Evolutionary conservation across 1,284 basidiomycete genomes (phyloP), one percentile per base, ranked within the genome.

Genomic region (Puccinia triticina): DNA sequence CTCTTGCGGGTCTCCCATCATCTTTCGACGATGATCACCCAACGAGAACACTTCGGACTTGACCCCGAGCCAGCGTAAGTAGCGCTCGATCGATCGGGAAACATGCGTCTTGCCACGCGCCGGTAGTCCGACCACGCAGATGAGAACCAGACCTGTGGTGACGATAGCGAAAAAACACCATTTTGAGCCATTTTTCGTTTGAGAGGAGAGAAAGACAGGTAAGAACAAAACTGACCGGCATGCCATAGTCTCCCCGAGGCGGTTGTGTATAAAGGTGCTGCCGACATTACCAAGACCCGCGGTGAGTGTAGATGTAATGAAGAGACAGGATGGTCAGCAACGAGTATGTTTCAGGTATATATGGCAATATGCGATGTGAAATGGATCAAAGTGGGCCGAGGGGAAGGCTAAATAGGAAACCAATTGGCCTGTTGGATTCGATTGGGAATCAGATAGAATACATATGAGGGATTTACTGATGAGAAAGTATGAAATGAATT

Each of bases 21-120:
- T 91, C 88, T 94, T 94, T 75, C 97, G 89, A 69, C 97, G 91
- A 88, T 96, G 95, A 88, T 99, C 96, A 34, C 97, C 97, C 5
- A 99, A 89, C 1, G 94, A 96, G 83, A 98, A 92, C 73, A 98
- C 96, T 83, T 93, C 91, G 0, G 94, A 96, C 88, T 96, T 97
- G 84, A 99, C 94, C 61, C 97, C 96, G 86, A 96, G 93, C 97
- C 97, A 99, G 86, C 94, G 91, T 0, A 99, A 90, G 88, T 99
- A 99, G 34, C 97, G 92, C 87, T 99, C 96, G 43, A 99, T 90
- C 26, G 96, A 92, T 77, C 96, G 91, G 0, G 95, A 96, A 82
- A 99, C 93, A 87, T 99, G 97, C 0, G 96, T 98, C 88, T 98
- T 98, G 69, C 96, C 96, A 77, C 96, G 55, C 14, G 80, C 88